phyloP scores from a whole-genome alignment of 108 stramenopile genomes.

The Craspedostauros australis region DNA sequence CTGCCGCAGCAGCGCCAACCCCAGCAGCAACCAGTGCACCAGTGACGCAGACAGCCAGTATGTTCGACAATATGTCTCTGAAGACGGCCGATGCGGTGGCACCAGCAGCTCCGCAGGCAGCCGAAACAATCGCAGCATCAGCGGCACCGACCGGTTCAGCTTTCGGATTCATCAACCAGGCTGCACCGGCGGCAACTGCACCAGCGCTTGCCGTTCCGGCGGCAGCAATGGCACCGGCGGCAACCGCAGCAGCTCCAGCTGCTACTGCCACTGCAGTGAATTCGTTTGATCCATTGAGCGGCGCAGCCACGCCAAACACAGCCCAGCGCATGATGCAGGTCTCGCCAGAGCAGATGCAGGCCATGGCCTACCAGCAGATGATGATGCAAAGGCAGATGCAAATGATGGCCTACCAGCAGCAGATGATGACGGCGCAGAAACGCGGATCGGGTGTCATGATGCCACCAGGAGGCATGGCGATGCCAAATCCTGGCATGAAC shows the following conservation, averaged over 20 bases:
- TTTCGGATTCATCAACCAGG: constrained; percentile 68
- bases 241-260: constrained; percentile 15
- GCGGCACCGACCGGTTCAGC: constrained; percentile 47
- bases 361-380: constrained; percentile 75
- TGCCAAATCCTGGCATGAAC: constrained; percentile 25
- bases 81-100: constrained; percentile 15
- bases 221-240: constrained; percentile 6
- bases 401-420: constrained; percentile 54
- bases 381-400: constrained; percentile 69
- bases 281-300: constrained; percentile 67
- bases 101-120: constrained; percentile 1
- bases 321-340: constrained; percentile 30
- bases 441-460: constrained; percentile 2
- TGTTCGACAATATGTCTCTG: constrained; percentile 27
- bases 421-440: constrained; percentile 16
- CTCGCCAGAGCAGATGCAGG: constrained; percentile 70
- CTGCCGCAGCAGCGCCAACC: constrained; percentile 6
- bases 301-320: constrained; percentile 18
- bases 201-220: constrained; percentile 12
- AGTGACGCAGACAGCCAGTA: constrained; percentile 23
- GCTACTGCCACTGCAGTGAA: not conserved
- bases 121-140: constrained; percentile 10
- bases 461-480: constrained; percentile 14
- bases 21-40: constrained; percentile 12
- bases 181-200: constrained; percentile 4